Base-by-base conservation (phyloP, 1,284 basidiomycete genomes). In the Albatrellus sp. region DNA sequence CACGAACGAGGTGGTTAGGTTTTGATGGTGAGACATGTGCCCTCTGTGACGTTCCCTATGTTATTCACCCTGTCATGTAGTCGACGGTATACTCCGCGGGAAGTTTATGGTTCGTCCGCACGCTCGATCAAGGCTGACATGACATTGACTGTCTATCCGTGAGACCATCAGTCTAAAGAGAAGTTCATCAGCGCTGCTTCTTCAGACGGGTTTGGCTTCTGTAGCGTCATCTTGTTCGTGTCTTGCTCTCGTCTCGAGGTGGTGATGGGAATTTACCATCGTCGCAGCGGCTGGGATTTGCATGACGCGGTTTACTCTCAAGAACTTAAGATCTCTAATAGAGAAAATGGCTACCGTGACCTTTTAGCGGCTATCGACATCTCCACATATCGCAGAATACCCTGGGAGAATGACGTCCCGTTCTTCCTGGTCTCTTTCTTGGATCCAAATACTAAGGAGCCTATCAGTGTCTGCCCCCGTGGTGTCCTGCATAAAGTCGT, bases 371-470 rank as follows among this genome's bases (percentile, higher is more conserved):
- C 69, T 38, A 84, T 96, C 49, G 92, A 97, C 58, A 69, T 94
- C 14, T 77, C 81, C 0, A 89, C 86, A 0, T 91, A 73, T 59
- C 80, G 94, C 13, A 75, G 88, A 14, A 83, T 97, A 44, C 86
- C 90, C 46, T 97, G 91, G 91, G 92, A 98, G 61, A 70, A 85
- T 55, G 75, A 93, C 52, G 77, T 92, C 2, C 89, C 93, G 0
- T 90, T 98, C 66, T 98, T 98, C 69, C 70, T 98, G 3, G 73
- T 94, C 31, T 85, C 84, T 4, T 98, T 96, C 68, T 58, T 86
- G 42, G 85, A 96, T 58, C 89, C 90, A 1, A 80, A 87, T 20
- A 87, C 86, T 2, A 75, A 73, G 48, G 65, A 80, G 44, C 81
- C 85, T 0, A 66, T 98, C 12, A 69, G 68, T 37, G 90, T 81